Conservation (phyloP, 305 asterid species). For the Caryopteris hybrid region DNA sequence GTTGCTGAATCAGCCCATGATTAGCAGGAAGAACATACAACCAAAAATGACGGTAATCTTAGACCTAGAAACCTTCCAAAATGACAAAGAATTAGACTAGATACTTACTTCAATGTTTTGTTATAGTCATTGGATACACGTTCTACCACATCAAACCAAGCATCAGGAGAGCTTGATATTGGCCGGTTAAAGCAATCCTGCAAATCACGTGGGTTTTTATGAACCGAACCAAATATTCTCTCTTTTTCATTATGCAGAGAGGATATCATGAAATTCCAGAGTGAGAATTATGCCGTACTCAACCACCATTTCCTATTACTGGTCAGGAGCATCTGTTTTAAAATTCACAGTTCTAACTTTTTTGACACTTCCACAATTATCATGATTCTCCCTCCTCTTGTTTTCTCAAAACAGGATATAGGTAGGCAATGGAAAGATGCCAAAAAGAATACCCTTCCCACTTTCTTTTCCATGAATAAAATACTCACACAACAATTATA, state of each 20-base stretch:
- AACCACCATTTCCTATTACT: background rate
- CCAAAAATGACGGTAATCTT: no score
- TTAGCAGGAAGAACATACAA: background rate
- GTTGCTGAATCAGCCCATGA: no score
- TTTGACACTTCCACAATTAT: no score
- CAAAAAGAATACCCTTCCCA: no score
- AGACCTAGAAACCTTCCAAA: background rate
- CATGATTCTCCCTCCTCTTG: no score
- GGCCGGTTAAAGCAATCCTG: slow-evolving; percentile 99
- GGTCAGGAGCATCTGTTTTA: no score
- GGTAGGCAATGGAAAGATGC: no score
- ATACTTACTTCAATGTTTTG: slow-evolving; percentile 80
- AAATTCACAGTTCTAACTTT: no score
- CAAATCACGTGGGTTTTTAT: slow-evolving; percentile 11
- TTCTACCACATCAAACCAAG: slow-evolving; percentile 99
- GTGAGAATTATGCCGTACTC: no score
- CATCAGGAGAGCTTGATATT: slow-evolving; percentile 95
- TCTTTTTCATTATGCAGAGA: background rate
- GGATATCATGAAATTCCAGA: background rate
- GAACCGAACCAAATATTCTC: background rate
- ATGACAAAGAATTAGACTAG: background rate
- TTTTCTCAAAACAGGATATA: no score
- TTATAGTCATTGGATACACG: slow-evolving; percentile 87
- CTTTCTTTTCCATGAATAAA: no score
- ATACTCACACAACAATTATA: no score